Evolutionary conservation across 2,329 filamentous ascomycete species (phyloP).

Genomic region (Xylariales sp.): DNA sequence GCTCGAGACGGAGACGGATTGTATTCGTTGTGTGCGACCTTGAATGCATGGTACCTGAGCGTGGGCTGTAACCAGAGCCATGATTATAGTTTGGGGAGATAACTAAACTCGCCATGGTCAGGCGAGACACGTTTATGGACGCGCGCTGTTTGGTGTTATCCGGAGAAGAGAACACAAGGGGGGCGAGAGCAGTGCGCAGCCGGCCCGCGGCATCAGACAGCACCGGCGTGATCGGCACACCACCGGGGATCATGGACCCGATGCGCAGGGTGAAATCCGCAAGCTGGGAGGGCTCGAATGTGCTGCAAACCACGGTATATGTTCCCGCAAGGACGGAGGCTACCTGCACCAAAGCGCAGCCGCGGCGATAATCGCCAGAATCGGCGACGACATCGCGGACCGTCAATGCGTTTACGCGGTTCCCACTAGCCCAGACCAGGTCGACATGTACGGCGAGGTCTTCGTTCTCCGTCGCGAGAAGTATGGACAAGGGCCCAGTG

Average conservation of each 20-base stretch:
- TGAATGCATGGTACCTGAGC: too few relatives aligned
- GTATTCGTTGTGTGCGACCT: conserved; percentile 33
- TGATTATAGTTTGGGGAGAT: conserved; percentile 23
- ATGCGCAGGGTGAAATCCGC: conserved; percentile 72
- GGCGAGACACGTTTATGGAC: conserved; percentile 33
- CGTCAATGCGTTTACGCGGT: conserved; percentile 64
- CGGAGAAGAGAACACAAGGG: conserved; percentile 40
- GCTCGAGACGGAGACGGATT: conserved; percentile 68
- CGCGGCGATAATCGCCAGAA: conserved; percentile 83
- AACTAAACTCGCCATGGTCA: conserved; percentile 60
- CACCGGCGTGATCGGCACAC: conserved; percentile 57
- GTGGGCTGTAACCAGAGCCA: conserved; percentile 19
- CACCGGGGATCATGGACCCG: conserved; percentile 55
- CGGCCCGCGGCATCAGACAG: conserved; percentile 71
- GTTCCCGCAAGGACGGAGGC: conserved; percentile 59
- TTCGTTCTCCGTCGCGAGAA: conserved; percentile 63
- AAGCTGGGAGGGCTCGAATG: conserved; percentile 76
- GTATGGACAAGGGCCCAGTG: conserved; percentile 61
- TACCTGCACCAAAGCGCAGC: conserved; percentile 67
- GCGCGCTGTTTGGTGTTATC: conserved; percentile 32
- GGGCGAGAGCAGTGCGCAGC: conserved; percentile 55
- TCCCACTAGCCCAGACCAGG: conserved; percentile 71
- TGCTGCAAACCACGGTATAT: conserved; percentile 88
- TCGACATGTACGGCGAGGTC: conserved; percentile 80
- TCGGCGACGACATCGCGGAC: conserved; percentile 74